Percentiles rank a stretch among this genome's conserved stretches.
Evolutionary conservation across 495 filamentous ascomycete genomes (phyloP).

Genomic region (Hyaloscypha bicolor): DNA sequence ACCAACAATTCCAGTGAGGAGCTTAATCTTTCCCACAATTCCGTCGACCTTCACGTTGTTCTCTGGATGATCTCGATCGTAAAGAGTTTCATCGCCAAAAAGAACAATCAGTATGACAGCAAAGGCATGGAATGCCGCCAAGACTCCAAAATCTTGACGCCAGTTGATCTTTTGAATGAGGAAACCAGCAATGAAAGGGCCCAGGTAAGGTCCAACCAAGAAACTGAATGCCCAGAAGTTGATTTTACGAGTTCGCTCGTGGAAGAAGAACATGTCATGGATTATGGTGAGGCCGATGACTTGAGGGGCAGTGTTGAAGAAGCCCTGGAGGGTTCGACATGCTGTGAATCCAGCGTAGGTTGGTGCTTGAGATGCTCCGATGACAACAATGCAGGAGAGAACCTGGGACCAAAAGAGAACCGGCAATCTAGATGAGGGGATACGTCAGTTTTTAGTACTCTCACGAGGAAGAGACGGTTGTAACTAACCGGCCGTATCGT

Average conservation of each 20-base stretch:
- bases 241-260: conserved; percentile 11
- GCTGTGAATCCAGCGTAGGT: conserved; percentile 21
- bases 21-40: background rate
- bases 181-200: conserved; percentile 20
- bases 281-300: background rate
- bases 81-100: conserved; percentile 16
- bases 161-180: conserved; percentile 22
- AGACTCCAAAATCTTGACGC: conserved; percentile 15
- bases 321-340: conserved; percentile 23
- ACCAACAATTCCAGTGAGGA: background rate
- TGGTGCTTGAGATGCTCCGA: conserved; percentile 15
- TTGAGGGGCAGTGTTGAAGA: conserved; percentile 19
- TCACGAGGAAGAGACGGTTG: background rate
- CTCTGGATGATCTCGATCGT: conserved; percentile 14
- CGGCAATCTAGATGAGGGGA: conserved; percentile 3
- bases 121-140: conserved; percentile 16
- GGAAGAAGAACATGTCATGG: conserved; percentile 4
- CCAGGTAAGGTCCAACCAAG: conserved; percentile 16
- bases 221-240: conserved; percentile 21
- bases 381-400: conserved; percentile 20
- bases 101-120: conserved; percentile 13
- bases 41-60: conserved; percentile 2
- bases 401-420: conserved; percentile 23
- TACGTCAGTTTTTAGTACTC: background rate
- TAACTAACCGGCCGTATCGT: conserved; percentile 16